phyloP scores from a whole-genome alignment of 495 filamentous ascomycete species.

The Pseudevernia furfuracea region DNA sequence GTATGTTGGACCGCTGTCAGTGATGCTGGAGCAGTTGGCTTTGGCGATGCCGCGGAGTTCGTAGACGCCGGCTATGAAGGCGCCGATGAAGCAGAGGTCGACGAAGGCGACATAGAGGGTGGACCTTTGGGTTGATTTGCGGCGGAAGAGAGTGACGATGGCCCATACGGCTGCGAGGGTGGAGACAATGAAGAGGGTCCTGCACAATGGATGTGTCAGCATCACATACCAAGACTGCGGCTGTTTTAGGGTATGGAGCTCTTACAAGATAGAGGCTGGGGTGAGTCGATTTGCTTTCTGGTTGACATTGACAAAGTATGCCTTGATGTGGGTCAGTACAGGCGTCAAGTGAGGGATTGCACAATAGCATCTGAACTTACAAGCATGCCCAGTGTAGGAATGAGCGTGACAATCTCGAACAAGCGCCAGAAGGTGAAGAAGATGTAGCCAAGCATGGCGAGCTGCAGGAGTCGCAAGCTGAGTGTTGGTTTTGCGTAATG shows the following conservation, averaged over 20 bases:
- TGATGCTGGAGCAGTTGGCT: conserved; percentile 57
- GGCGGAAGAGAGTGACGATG: conserved; percentile 71
- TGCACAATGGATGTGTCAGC: conserved; percentile 3
- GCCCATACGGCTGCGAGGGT: conserved; percentile 74
- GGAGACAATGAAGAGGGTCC: conserved; percentile 80
- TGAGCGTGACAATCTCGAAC: conserved; percentile 73
- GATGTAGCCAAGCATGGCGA: conserved; percentile 64
- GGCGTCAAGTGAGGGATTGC: background rate
- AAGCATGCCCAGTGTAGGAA: conserved; percentile 84
- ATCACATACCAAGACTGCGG: background rate
- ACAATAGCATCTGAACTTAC: conserved; percentile 30
- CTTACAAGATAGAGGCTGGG: conserved; percentile 62
- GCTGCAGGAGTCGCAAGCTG: background rate
- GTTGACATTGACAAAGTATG: conserved; percentile 76
- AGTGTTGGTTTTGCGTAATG: background rate
- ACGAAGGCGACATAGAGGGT: conserved; percentile 69
- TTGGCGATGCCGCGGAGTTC: conserved; percentile 61
- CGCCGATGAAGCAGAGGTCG: conserved; percentile 76
- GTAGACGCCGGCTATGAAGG: conserved; percentile 78
- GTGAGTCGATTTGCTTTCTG: conserved; percentile 62
- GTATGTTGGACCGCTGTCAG: conserved; percentile 38
- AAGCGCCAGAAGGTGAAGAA: conserved; percentile 82
- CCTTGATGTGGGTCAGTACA: conserved; percentile 27
- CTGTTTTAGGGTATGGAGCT: background rate
- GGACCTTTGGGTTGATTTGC: conserved; percentile 62